phyloP scores from a whole-genome alignment of 225 moss, liverwort and hornwort genomes.

The Anthoceros angustus region DNA sequence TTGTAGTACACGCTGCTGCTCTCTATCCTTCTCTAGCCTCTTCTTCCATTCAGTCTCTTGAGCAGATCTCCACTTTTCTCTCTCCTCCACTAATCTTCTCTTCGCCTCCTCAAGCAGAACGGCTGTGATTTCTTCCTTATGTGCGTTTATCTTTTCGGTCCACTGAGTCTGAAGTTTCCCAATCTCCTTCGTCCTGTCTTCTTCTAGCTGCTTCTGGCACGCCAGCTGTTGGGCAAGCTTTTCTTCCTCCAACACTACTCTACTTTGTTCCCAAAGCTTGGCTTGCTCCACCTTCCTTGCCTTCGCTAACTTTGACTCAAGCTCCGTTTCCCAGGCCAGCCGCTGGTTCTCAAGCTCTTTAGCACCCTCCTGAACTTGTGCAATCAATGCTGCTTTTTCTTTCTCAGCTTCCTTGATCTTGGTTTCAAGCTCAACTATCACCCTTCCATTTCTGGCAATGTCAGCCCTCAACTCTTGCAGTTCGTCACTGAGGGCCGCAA shows the following conservation, averaged over 20 bases:
- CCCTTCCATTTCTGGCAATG: neutral
- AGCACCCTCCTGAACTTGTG: neutral
- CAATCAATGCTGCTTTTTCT: neutral
- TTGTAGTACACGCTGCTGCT: neutral
- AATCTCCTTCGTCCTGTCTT: neutral
- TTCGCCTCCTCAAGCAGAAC: neutral
- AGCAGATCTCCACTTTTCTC: neutral
- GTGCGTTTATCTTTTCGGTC: neutral
- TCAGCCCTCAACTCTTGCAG: neutral
- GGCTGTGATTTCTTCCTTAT: neutral
- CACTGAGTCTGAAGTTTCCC: neutral
- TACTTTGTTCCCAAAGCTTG: neutral
- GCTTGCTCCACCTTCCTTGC: neutral
- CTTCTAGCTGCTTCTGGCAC: neutral
- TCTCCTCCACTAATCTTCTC: neutral
- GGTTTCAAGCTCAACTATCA: neutral
- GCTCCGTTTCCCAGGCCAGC: neutral
- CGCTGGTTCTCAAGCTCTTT: neutral
- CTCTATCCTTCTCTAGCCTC: conserved; percentile 2
- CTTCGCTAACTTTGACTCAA: neutral
- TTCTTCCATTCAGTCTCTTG: conserved; percentile 1
- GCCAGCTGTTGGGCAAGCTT: neutral
- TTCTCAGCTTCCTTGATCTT: neutral
- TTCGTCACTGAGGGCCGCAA: neutral
- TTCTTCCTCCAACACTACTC: neutral